A percentile compares a stretch with the other conserved stretches of the same genome.
Conservation (phyloP, 75 land plant species). For the Selaginella moellendorffii region DNA sequence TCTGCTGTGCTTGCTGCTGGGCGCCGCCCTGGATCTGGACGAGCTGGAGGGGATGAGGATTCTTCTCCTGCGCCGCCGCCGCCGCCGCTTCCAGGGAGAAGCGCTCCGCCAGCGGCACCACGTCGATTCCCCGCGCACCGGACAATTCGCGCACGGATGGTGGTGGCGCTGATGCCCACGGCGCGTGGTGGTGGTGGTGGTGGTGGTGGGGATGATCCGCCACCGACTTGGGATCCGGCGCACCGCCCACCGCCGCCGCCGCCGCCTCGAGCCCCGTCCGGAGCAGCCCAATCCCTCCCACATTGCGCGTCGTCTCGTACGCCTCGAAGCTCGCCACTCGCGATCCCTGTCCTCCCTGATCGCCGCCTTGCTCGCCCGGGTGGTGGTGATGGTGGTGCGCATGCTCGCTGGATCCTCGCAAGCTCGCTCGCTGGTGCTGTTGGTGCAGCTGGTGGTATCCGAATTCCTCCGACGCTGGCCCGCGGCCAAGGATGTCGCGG, state of each 20-base stretch:
- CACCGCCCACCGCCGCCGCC: no score
- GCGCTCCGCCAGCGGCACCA: constrained; percentile 1
- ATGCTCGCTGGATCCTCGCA: not conserved
- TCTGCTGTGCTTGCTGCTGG: not conserved
- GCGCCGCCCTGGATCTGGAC: no score
- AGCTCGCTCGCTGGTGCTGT: not conserved
- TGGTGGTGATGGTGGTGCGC: no score
- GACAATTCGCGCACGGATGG: not conserved
- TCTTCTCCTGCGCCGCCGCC: no score
- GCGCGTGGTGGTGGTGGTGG: no score
- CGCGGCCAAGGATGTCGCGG: not conserved
- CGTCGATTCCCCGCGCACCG: constrained; percentile 5
- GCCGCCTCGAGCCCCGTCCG: not conserved
- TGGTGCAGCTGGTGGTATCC: not conserved
- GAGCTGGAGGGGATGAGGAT: no score
- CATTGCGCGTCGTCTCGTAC: not conserved
- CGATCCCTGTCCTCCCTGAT: no score
- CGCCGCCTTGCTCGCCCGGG: no score
- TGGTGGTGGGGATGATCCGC: not conserved
- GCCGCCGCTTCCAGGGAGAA: not conserved
- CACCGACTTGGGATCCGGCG: not conserved
- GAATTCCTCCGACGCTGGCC: not conserved
- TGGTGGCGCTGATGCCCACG: not conserved
- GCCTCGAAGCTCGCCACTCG: not conserved
- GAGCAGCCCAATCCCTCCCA: not conserved